Conservation (phyloP, 495 filamentous ascomycete species). For the Hyaloscypha variabilis region DNA sequence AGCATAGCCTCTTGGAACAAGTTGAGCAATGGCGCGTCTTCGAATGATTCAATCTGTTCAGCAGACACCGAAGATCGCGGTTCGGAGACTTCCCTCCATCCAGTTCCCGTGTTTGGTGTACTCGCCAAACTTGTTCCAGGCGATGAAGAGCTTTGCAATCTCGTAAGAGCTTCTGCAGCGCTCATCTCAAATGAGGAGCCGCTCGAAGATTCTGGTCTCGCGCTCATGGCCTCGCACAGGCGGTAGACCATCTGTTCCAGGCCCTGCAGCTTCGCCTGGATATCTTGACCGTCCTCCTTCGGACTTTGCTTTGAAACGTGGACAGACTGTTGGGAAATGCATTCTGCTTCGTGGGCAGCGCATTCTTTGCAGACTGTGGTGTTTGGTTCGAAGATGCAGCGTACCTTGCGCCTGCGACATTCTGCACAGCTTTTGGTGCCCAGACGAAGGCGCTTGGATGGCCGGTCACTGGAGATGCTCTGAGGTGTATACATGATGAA, state of each 20-base stretch:
- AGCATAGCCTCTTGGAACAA: constrained; percentile 46
- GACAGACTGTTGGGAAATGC: constrained; percentile 9
- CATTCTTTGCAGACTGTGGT: constrained; percentile 16
- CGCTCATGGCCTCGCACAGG: constrained; percentile 15
- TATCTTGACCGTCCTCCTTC: background rate
- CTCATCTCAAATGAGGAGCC: background rate
- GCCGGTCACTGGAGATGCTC: constrained; percentile 7
- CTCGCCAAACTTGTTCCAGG: background rate
- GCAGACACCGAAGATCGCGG: background rate
- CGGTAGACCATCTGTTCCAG: constrained; percentile 16
- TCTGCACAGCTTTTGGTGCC: constrained; percentile 24
- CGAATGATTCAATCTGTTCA: constrained; percentile 30
- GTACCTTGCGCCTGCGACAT: constrained; percentile 26
- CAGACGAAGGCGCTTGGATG: constrained; percentile 22
- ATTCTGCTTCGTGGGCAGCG: constrained; percentile 8
- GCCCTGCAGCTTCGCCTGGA: constrained; percentile 9
- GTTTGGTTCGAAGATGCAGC: constrained; percentile 14
- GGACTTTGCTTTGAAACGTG: background rate
- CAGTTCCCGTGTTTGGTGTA: background rate
- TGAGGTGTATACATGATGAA: constrained; percentile 12
- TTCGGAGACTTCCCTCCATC: background rate
- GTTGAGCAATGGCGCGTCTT: constrained; percentile 44
- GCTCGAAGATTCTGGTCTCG: background rate
- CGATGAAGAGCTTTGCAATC: background rate
- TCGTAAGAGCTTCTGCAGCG: constrained; percentile 13